These are phyloP conservation scores for Stenocarpella maydis DNA, from an alignment of 2,329 filamentous ascomycete genomes.

Conservation along the genomic window DNA sequence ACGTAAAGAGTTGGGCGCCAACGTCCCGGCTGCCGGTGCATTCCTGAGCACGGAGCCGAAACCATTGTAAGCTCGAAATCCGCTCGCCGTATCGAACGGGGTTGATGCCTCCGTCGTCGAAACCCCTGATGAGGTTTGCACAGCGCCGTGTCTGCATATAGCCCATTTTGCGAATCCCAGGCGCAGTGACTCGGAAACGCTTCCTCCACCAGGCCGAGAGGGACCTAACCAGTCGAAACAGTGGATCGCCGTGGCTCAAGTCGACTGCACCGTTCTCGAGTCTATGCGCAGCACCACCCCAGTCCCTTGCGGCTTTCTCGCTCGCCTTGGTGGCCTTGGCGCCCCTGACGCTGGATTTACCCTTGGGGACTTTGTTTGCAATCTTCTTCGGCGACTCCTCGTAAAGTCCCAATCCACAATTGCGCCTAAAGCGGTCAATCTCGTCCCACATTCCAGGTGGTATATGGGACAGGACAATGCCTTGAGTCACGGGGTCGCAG, in stretches of 20 bases:
- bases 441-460: conserved; percentile 74
- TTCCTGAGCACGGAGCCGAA: conserved; percentile 71
- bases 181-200: conserved; percentile 77
- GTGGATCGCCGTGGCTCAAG: conserved; percentile 82
- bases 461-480: conserved; percentile 77
- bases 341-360: conserved; percentile 47
- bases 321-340: conserved; percentile 46
- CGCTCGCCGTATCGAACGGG: conserved; percentile 77
- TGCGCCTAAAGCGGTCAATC: conserved; percentile 75
- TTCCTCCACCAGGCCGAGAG: conserved; percentile 91
- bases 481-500: conserved; percentile 78
- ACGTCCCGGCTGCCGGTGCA: conserved; percentile 87
- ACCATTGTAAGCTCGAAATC: conserved; percentile 71
- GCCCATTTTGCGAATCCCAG: conserved; percentile 86
- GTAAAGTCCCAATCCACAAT: conserved; percentile 65
- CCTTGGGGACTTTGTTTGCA: conserved; percentile 35
- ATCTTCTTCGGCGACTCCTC: conserved; percentile 47
- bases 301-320: conserved; percentile 64
- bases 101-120: conserved; percentile 69
- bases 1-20: conserved; percentile 89
- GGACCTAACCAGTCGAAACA: conserved; percentile 77
- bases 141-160: conserved; percentile 83
- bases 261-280: conserved; percentile 77
- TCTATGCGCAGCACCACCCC: conserved; percentile 73
- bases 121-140: conserved; percentile 76